Base-by-base conservation (phyloP, 1,139 yeast genomes). In the Debaryomyces subglobosus region DNA sequence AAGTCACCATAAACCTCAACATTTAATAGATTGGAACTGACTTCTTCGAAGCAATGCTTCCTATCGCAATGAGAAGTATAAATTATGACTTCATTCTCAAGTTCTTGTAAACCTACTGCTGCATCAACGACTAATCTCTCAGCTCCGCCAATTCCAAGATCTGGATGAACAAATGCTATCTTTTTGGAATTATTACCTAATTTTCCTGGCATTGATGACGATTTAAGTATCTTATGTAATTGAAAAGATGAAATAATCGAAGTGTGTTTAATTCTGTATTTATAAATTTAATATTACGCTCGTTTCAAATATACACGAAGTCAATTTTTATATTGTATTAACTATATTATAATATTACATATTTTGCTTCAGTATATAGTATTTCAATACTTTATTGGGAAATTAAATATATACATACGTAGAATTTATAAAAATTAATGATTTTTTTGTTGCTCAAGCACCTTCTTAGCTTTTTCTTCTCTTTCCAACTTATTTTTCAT, bases 141-240 rank as follows among this genome's bases (percentile, higher is more conserved):
- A 0, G 99, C 99, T 4, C 99, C 99, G 6, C 97, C 86, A 51
- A 94, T 94, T 0, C 99, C 99, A 47, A 94, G 71, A 68, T 94
- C 99, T 0, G 99, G 99, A 63, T 94, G 99, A 12, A 94, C 72
- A 60, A 94, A 90, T 3, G 97, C 98, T 38, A 92, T 78, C 49
- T 57, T 61, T 46, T 50, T 53, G n/a, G 43, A 27, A 23, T 30
- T 21, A 24, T 21, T 30, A 18, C 10, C 24, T 16, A n/a, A 9
- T 21, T 27, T 25, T 16, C 7, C 25, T 30, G 33, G 8, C 33
- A 29, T 40, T 2, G 16, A 32, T 32, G 34, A 9, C 5, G n/a
- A 38, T 38, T 13, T 38, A 36, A 12, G 18, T 36, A 21, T 20
- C 39, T 36, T 18, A 4, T 18, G 12, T 15, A 32, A 32, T 32